A percentile compares a stretch with the other conserved stretches of the same genome.
phyloP scores from a whole-genome alignment of 2,329 filamentous ascomycete species.

The Trichophyton schoenleinii region DNA sequence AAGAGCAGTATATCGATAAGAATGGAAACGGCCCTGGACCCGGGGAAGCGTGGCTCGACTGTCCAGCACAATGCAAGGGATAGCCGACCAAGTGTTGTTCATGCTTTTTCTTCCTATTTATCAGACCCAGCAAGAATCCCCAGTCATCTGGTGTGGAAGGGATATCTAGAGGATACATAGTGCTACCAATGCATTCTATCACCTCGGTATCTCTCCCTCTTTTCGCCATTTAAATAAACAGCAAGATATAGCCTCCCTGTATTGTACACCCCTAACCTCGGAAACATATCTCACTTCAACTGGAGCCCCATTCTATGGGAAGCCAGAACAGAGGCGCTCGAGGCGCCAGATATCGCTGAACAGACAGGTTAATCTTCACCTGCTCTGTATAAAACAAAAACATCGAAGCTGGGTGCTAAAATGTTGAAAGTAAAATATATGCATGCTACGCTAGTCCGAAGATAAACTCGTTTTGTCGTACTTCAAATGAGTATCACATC shows the following conservation, averaged over 20 bases:
- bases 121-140: neutral
- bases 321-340: too few species aligned
- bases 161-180: neutral
- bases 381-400: neutral
- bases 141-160: neutral
- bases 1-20: neutral
- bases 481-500: neutral
- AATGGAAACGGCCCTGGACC: neutral
- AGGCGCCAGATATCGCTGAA: neutral
- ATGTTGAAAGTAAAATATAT: neutral
- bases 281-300: neutral
- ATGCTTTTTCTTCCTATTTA: neutral
- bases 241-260: neutral
- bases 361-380: neutral
- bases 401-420: neutral
- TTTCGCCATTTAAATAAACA: neutral
- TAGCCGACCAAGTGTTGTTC: neutral
- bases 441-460: neutral
- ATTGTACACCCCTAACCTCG: neutral
- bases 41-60: neutral
- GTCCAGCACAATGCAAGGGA: neutral
- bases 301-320: neutral
- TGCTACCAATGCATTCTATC: neutral
- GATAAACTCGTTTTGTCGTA: neutral
- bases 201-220: neutral